Percentiles rank a stretch among this genome's conserved stretches.
Evolutionary conservation across 2,329 filamentous ascomycete species (phyloP).

Genomic region (Sphaceloma murrayae): DNA sequence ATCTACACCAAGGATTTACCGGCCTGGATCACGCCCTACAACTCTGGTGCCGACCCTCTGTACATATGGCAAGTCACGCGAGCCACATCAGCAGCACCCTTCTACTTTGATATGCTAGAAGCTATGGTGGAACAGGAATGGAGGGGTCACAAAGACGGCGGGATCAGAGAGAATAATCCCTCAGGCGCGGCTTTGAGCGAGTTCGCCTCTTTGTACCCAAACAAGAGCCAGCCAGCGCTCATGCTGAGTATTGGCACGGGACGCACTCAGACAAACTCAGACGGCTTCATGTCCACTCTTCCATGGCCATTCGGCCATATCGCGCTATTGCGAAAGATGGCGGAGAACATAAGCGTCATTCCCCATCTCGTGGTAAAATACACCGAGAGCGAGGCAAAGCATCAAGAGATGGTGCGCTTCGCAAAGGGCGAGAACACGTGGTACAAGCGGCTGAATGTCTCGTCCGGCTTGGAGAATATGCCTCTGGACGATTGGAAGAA

Average conservation of each 20-base stretch:
- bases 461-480: slow-evolving; percentile 37
- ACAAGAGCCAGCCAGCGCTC: slow-evolving; percentile 34
- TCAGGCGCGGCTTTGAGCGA: slow-evolving; percentile 39
- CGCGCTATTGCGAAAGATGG: slow-evolving; percentile 34
- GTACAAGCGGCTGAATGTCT: slow-evolving; percentile 43
- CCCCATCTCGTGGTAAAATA: slow-evolving; percentile 44
- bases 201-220: slow-evolving; percentile 37
- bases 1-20: slow-evolving; percentile 34
- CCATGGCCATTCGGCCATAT: slow-evolving; percentile 37
- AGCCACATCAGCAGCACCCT: slow-evolving; percentile 45
- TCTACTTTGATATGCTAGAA: slow-evolving; percentile 43
- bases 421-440: slow-evolving; percentile 41
- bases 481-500: slow-evolving; percentile 40
- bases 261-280: slow-evolving; percentile 34
- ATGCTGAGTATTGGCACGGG: slow-evolving; percentile 41
- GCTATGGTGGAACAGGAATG: slow-evolving; percentile 34
- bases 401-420: slow-evolving; percentile 38
- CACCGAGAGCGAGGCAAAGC: slow-evolving; percentile 41
- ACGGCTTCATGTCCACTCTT: slow-evolving; percentile 40
- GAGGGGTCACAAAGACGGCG: slow-evolving; percentile 41
- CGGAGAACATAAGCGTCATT: slow-evolving; percentile 42
- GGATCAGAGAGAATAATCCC: slow-evolving; percentile 44
- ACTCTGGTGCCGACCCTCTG: slow-evolving; percentile 38
- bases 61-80: slow-evolving; percentile 45
- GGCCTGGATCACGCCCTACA: slow-evolving; percentile 40